Evolutionary conservation across 1,139 yeast genomes (phyloP).

Genomic region (Zygoascus hellenicus): DNA sequence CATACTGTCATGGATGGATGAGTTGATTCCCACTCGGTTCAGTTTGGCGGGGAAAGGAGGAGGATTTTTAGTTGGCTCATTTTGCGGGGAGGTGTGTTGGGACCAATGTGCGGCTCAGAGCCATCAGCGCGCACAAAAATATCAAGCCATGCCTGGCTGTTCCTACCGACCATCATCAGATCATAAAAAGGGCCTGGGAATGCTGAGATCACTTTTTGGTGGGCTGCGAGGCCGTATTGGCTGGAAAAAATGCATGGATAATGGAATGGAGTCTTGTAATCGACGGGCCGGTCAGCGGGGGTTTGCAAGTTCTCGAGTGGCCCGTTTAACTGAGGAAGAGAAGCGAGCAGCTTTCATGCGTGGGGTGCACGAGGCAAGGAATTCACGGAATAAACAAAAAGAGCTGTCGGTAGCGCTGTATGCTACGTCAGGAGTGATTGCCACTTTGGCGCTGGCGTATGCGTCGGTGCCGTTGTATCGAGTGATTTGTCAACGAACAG

Average conservation of each 20-base stretch:
- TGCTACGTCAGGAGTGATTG: constrained; percentile 61
- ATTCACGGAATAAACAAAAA: constrained; percentile 31
- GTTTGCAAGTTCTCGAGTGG: background rate
- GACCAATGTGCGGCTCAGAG: too few relatives aligned
- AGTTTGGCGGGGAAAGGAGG: background rate
- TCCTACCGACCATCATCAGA: too few relatives aligned
- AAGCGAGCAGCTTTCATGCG: constrained; percentile 22
- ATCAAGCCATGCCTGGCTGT: too few relatives aligned
- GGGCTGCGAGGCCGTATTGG: too few relatives aligned
- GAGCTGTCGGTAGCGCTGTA: constrained; percentile 59
- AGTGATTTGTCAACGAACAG: constrained; percentile 89
- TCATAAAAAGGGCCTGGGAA: too few relatives aligned
- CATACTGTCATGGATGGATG: background rate
- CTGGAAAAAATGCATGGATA: too few relatives aligned
- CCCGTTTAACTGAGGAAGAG: constrained; percentile 15
- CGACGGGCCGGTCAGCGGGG: background rate
- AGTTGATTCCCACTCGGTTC: background rate
- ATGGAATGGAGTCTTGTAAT: too few relatives aligned
- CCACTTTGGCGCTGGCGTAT: constrained; percentile 75
- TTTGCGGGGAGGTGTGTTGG: too few relatives aligned
- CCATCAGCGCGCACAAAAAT: too few relatives aligned
- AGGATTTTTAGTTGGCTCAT: too few relatives aligned
- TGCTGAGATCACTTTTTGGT: too few relatives aligned
- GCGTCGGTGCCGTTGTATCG: constrained; percentile 92
- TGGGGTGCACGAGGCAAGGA: constrained; percentile 32